Base-by-base conservation (phyloP, 352 stramenopile genomes). In the Poterioochromonas sp. region DNA sequence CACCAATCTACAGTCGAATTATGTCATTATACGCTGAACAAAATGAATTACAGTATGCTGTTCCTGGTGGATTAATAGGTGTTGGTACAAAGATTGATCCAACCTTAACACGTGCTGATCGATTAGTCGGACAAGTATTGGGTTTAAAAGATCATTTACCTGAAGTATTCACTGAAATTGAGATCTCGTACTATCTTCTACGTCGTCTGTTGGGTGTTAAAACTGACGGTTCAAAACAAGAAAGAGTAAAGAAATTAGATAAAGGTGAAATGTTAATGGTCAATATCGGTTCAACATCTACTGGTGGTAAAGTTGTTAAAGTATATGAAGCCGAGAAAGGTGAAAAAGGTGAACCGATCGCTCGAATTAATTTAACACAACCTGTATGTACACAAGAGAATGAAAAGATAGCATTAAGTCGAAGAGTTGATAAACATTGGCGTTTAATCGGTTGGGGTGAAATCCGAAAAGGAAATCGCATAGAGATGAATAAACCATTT, bases 131-230 rank as follows among this genome's bases (percentile, higher is more conserved):
- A 77, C 95, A 99, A 85, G 85, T 90, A 41, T 84, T 99, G 37
- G 95, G 96, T 58, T 86, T 98, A 35, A 95, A 96, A 84, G 96
- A 94, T 79, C 93, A 96, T 74, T 85, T 99, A 39, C 96, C 96
- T 35, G 91, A 97, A 84, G 95, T 99, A 44, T 99, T 98, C 85
- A 98, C 93, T 58, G 95, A 99, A 78, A 80, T 91, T 79, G 95
- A 99, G 88, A 98, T 99, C 84, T 97, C 95, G 79, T 99, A 98
- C 83, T 99, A 99, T 86, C 84, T 99, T 71, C 89, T 99, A n/a
- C 92, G 96, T 85, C 90, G 96, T 79, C 86, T 99, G 80, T 88
- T 99, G 69, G 96, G 96, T 80, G 95, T 99, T 54, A 99, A 99
- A 88, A 98, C 95, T 60, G 96, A 99, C 83, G 94, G 95, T 71